A percentile compares a stretch with the other conserved stretches of the same genome.
These are phyloP conservation scores for Colletotrichum sp. DNA, from an alignment of 2,329 filamentous ascomycete genomes.

Conservation along the genomic window DNA sequence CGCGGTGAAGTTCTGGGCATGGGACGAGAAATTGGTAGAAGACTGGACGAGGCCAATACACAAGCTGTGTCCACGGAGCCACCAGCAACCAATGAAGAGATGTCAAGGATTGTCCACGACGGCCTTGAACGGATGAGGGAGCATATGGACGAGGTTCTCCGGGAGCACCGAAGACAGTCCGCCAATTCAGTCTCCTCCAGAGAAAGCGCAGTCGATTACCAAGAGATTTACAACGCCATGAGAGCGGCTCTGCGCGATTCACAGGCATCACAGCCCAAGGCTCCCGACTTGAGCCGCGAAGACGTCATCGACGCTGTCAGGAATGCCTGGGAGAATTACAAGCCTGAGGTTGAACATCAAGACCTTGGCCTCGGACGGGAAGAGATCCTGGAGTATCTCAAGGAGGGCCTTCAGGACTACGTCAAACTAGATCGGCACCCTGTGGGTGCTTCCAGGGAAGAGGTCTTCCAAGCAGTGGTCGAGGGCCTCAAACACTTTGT, in stretches of 20 bases:
- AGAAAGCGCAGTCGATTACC: conserved; percentile 71
- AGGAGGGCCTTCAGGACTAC: conserved; percentile 84
- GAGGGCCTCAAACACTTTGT: conserved; percentile 83
- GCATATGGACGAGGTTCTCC: conserved; percentile 81
- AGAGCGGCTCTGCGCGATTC: conserved; percentile 75
- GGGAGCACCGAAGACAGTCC: conserved; percentile 75
- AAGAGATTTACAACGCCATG: conserved; percentile 86
- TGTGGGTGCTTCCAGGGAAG: conserved; percentile 75
- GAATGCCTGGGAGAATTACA: conserved; percentile 93
- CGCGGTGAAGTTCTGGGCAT: conserved; percentile 93
- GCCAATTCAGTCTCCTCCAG: conserved; percentile 67
- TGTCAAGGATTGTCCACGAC: conserved; percentile 79
- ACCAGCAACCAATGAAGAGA: conserved; percentile 66
- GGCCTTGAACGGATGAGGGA: conserved; percentile 82
- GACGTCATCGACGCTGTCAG: conserved; percentile 86
- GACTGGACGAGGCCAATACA: conserved; percentile 72
- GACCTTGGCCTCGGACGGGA: conserved; percentile 90
- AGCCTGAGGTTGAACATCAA: conserved; percentile 89
- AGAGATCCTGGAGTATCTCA: conserved; percentile 85
- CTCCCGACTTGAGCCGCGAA: conserved; percentile 70
- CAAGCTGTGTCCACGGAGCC: conserved; percentile 37
- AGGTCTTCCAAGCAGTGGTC: conserved; percentile 85
- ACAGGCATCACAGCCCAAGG: conserved; percentile 51
- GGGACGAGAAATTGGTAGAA: conserved; percentile 87
- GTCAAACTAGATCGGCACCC: conserved; percentile 57